Conservation (phyloP, 2,329 filamentous ascomycete species). For the Diaporthe ampelina region DNA sequence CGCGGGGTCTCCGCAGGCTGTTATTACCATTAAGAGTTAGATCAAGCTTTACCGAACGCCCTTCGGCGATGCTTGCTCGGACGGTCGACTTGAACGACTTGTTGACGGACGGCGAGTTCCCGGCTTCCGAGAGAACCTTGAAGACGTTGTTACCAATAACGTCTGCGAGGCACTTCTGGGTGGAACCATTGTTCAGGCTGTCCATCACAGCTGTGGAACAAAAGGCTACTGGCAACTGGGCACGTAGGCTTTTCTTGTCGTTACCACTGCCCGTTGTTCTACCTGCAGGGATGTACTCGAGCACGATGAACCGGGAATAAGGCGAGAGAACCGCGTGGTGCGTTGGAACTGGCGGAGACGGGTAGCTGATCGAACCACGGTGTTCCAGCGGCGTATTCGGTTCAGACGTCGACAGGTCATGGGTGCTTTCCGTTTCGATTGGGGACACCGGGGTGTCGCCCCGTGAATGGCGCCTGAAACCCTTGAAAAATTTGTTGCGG, state of each 20-base stretch:
- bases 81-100: conserved; percentile 33
- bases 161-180: neutral
- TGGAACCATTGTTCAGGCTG: conserved; percentile 20
- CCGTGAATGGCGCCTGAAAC: conserved; percentile 11
- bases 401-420: conserved; percentile 12
- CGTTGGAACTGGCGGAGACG: neutral
- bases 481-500: conserved; percentile 34
- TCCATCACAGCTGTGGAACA: conserved; percentile 33
- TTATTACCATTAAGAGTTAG: conserved; percentile 21
- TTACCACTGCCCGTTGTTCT: neutral
- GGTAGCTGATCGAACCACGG: neutral
- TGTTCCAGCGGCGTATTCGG: conserved; percentile 28
- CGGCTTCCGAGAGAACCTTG: conserved; percentile 30
- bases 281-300: conserved; percentile 21
- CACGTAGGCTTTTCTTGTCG: conserved; percentile 22
- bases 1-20: neutral
- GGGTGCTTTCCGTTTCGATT: conserved; percentile 1
- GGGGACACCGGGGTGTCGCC: conserved; percentile 3
- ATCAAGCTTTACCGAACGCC: conserved; percentile 29
- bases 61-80: conserved; percentile 24
- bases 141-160: conserved; percentile 33
- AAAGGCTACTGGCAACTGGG: conserved; percentile 23
- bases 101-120: conserved; percentile 30
- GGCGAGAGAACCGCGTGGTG: conserved; percentile 32
- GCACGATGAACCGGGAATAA: conserved; percentile 34